A percentile compares a stretch with the other conserved stretches of the same genome.
These are phyloP conservation scores for Pouteria glomerata DNA, from an alignment of 148 eudicot species.

Conservation along the genomic window DNA sequence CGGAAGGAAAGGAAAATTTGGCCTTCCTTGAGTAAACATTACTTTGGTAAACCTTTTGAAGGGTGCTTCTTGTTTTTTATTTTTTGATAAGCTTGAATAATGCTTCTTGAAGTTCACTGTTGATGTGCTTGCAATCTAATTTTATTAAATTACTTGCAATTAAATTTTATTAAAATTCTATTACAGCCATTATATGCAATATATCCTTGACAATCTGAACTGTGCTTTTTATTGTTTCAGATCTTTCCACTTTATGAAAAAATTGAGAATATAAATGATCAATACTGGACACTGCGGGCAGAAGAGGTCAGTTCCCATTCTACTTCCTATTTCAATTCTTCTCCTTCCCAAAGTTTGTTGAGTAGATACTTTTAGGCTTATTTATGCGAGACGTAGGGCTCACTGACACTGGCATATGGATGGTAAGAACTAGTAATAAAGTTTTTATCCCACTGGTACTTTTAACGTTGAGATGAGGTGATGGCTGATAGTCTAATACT, in stretches of 20 bases:
- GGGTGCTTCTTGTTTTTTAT: too few relatives aligned
- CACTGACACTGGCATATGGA: too few relatives aligned
- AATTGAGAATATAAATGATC: constrained; percentile 79
- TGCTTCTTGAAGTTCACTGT: not conserved
- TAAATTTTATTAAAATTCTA: not conserved
- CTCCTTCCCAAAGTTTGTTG: not conserved
- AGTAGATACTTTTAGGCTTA: not conserved
- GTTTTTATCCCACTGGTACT: too few relatives aligned
- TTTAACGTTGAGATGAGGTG: too few relatives aligned
- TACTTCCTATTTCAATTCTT: not conserved
- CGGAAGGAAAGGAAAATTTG: not conserved
- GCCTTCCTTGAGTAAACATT: not conserved
- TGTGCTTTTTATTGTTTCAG: constrained; percentile 31
- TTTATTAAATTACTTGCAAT: not conserved
- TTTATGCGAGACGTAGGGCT: not conserved
- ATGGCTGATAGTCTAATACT: too few relatives aligned
- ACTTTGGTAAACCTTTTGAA: not conserved
- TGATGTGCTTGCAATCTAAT: not conserved
- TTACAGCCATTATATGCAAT: not conserved
- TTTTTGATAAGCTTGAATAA: too few relatives aligned
- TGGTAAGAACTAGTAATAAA: too few relatives aligned
- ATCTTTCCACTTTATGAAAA: constrained; percentile 62
- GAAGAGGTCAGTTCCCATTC: constrained; percentile 58
- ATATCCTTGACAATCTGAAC: not conserved
- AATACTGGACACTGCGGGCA: constrained; percentile 79